A percentile compares a stretch with the other conserved stretches of the same genome.
Evolutionary conservation across 768 basidiomycete species (phyloP).

Genomic region (Naganishia friedmannii): DNA sequence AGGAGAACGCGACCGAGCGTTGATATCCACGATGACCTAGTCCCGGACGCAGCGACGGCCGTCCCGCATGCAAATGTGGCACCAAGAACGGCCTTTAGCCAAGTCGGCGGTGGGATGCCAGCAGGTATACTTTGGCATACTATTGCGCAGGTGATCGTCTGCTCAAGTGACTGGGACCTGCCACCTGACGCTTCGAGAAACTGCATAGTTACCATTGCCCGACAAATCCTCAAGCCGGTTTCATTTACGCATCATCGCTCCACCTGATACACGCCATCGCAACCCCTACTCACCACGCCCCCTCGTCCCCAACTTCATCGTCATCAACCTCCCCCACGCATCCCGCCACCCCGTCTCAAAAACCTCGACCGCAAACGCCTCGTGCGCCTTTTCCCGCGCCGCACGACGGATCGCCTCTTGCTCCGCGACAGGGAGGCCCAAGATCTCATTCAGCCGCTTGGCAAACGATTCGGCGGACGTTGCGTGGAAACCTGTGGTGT

Average conservation of each 20-base stretch:
- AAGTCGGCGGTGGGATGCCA: too few species aligned
- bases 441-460: constrained; percentile 62
- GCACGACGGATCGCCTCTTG: constrained; percentile 65
- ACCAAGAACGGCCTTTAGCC: too few species aligned
- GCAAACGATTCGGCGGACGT: constrained; percentile 65
- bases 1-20: too few species aligned
- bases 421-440: constrained; percentile 61
- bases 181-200: too few species aligned
- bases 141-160: too few species aligned
- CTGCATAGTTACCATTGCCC: too few species aligned
- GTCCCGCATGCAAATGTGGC: too few species aligned
- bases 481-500: constrained; percentile 72
- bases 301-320: not conserved
- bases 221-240: too few species aligned
- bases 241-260: not conserved
- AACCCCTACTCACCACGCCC: not conserved
- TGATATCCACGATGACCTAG: too few species aligned
- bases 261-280: not conserved
- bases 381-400: constrained; percentile 68
- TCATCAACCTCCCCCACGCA: constrained; percentile 40
- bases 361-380: constrained; percentile 70
- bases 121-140: too few species aligned
- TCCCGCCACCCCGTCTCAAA: constrained; percentile 66
- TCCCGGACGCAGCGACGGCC: too few species aligned
- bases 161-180: too few species aligned